Evolutionary conservation across 2,329 filamentous ascomycete genomes (phyloP).

Genomic region (Talaromyces sp.): DNA sequence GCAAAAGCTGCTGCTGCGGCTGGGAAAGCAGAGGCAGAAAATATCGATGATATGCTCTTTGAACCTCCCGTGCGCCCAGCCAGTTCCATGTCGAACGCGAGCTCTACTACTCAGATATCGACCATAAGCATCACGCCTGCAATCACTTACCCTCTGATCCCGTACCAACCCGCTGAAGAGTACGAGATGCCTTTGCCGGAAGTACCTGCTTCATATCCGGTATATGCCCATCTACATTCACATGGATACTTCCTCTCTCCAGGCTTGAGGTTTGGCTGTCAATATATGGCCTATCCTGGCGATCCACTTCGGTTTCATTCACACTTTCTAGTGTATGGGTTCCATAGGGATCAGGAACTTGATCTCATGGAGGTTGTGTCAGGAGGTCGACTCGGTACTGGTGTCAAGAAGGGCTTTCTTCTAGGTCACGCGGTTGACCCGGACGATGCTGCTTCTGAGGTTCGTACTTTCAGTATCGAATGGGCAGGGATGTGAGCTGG

Average conservation of each 20-base stretch:
- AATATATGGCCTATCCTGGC: slow-evolving; percentile 92
- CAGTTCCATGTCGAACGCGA: slow-evolving; percentile 15
- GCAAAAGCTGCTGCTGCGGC: slow-evolving; percentile 17
- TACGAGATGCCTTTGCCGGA: slow-evolving; percentile 31
- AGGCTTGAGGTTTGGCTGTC: slow-evolving; percentile 87
- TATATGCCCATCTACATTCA: slow-evolving; percentile 76
- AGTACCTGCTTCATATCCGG: slow-evolving; percentile 58
- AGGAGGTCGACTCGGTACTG: slow-evolving; percentile 82
- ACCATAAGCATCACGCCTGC: slow-evolving; percentile 47
- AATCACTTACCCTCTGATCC: slow-evolving; percentile 47
- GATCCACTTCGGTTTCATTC: slow-evolving; percentile 93
- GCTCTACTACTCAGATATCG: slow-evolving; percentile 18
- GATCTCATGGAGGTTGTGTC: slow-evolving; percentile 79
- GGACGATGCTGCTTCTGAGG: slow-evolving; percentile 32
- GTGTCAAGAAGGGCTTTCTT: slow-evolving; percentile 92
- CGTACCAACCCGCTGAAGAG: slow-evolving; percentile 28
- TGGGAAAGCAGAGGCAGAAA: slow-evolving; percentile 15
- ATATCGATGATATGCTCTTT: slow-evolving; percentile 27
- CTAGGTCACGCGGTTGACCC: slow-evolving; percentile 61
- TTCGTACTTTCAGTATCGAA: slow-evolving; percentile 80
- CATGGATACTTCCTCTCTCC: slow-evolving; percentile 84
- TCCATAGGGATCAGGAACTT: slow-evolving; percentile 84
- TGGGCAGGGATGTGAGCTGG: slow-evolving; percentile 80
- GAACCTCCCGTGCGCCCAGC: slow-evolving; percentile 17
- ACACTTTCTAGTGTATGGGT: slow-evolving; percentile 82